Evolutionary conservation across 441 rosid species (phyloP).

Genomic region (Adansonia gregorii): DNA sequence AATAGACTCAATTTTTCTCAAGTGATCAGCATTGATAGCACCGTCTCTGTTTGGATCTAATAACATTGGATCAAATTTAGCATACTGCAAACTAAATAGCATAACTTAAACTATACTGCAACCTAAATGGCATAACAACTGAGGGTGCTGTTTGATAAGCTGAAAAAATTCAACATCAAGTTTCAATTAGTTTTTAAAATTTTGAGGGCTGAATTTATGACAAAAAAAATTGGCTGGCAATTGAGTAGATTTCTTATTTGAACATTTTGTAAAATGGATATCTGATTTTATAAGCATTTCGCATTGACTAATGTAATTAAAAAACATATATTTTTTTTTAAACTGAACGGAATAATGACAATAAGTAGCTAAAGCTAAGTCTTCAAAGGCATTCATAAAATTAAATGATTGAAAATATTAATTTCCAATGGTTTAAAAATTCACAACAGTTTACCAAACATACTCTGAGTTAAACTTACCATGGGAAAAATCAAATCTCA

Average conservation of each 20-base stretch:
- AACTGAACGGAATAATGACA: too few species aligned
- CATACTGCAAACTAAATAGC: constrained; percentile 23
- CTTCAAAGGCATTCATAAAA: too few species aligned
- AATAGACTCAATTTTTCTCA: constrained; percentile 82
- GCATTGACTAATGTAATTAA: background rate
- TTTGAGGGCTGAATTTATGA: background rate
- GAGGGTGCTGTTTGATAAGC: background rate
- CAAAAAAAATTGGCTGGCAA: background rate
- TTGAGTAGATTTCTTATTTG: background rate
- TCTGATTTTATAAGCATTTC: constrained; percentile 7
- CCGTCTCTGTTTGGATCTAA: constrained; percentile 53
- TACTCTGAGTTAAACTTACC: constrained; percentile 48
- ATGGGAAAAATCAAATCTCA: constrained; percentile 96
- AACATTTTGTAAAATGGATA: background rate
- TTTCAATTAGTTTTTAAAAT: background rate
- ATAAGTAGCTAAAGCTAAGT: too few species aligned
- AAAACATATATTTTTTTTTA: background rate
- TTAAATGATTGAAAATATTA: too few species aligned
- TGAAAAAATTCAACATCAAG: background rate
- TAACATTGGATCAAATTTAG: constrained; percentile 29
- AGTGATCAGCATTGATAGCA: constrained; percentile 74
- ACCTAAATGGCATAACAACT: background rate
- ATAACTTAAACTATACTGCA: background rate
- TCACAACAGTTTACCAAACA: background rate
- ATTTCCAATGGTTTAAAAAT: background rate